These are phyloP conservation scores for Panicum miliaceum DNA, from an alignment of 176 grass and related monocot genomes.

Conservation along the genomic window DNA sequence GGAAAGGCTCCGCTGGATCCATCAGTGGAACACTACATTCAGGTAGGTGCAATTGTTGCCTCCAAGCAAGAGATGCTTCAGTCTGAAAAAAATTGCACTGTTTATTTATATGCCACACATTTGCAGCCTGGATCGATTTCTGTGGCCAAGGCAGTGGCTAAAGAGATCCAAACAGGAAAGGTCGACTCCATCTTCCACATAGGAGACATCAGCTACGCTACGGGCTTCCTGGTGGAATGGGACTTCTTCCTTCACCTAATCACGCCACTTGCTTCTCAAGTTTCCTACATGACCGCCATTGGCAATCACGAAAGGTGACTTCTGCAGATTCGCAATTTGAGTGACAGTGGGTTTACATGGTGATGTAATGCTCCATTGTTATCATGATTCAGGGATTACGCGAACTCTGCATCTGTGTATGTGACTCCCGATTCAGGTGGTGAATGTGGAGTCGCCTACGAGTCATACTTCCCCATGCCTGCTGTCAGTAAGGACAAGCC, in stretches of 20 bases:
- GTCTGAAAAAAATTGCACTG: background rate
- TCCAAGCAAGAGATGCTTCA: background rate
- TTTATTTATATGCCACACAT: background rate
- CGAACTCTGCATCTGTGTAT: slow-evolving; percentile 60
- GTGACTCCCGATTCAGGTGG: slow-evolving; percentile 69
- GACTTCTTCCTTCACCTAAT: slow-evolving; percentile 74
- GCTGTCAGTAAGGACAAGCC: slow-evolving; percentile 57
- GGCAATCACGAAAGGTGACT: slow-evolving; percentile 85
- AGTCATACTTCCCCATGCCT: slow-evolving; percentile 88
- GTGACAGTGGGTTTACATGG: background rate
- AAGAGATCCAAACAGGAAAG: slow-evolving; percentile 49
- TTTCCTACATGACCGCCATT: slow-evolving; percentile 87
- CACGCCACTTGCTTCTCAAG: slow-evolving; percentile 65
- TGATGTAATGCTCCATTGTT: background rate
- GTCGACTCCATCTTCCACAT: slow-evolving; percentile 88
- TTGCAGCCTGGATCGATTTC: slow-evolving; percentile 74
- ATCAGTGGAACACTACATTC: slow-evolving; percentile 89
- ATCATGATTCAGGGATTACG: slow-evolving; percentile 62
- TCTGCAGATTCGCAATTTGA: background rate
- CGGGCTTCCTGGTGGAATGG: slow-evolving; percentile 85
- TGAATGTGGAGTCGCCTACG: slow-evolving; percentile 80
- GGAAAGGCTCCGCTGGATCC: slow-evolving; percentile 85
- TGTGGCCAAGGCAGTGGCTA: slow-evolving; percentile 54
- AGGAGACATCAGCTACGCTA: slow-evolving; percentile 89
- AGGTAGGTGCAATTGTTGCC: slow-evolving; percentile 39